Percentiles rank a stretch among this genome's conserved stretches.
Evolutionary conservation across 305 asterid species (phyloP).

Genomic region (Salvia sclarea): DNA sequence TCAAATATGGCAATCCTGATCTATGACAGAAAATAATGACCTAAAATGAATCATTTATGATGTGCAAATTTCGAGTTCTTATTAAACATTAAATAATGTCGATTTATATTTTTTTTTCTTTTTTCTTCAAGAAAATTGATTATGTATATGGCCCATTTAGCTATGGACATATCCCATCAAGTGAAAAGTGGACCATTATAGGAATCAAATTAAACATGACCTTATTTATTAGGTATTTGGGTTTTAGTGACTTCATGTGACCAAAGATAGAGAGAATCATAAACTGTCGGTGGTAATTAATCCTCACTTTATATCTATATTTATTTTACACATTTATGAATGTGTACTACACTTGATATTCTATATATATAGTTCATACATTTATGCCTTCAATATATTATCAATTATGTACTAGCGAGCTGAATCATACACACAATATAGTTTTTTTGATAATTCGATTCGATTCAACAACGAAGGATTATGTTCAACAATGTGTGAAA

Average conservation of each 20-base stretch:
- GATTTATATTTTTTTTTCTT: background rate
- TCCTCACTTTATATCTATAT: background rate
- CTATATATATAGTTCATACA: no score
- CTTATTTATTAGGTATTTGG: slow-evolving; percentile 20
- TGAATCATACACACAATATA: no score
- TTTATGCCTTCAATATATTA: no score
- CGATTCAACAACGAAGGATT: no score
- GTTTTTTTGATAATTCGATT: no score
- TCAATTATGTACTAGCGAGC: no score
- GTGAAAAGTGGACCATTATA: slow-evolving; percentile 29
- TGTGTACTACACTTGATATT: no score
- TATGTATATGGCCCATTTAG: slow-evolving; percentile 28
- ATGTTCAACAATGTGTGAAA: no score
- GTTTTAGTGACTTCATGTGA: slow-evolving; percentile 23
- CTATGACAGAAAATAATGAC: slow-evolving; percentile 4
- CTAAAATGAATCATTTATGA: background rate
- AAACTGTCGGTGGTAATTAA: slow-evolving; percentile 11
- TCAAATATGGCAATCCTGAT: background rate
- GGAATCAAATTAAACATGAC: slow-evolving; percentile 20
- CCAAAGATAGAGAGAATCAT: background rate
- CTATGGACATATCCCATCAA: slow-evolving; percentile 26
- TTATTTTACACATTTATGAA: no score
- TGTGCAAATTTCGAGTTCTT: background rate
- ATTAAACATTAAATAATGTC: background rate
- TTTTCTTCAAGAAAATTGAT: background rate